Conservation (phyloP, 768 basidiomycete species). For the Cytidiella melzeri region DNA sequence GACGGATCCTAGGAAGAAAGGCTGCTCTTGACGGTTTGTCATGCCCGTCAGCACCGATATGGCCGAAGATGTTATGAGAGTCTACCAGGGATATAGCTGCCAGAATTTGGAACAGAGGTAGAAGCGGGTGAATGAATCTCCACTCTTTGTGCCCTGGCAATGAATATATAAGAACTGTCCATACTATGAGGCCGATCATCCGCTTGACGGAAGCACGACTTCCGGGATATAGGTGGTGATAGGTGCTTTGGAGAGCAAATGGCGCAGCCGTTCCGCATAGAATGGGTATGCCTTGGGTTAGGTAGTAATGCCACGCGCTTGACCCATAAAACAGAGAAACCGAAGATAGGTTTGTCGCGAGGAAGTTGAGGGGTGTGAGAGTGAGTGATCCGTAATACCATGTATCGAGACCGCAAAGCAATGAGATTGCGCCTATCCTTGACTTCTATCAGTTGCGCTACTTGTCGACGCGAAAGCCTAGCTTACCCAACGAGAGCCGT, state of each 20-base stretch:
- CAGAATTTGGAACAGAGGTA: conserved; percentile 79
- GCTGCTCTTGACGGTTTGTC: not conserved
- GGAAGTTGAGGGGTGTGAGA: conserved; percentile 78
- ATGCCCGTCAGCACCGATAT: no score
- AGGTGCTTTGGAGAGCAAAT: conserved; percentile 60
- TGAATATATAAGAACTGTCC: conserved; percentile 70
- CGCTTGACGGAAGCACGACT: conserved; percentile 23
- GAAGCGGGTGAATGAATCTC: conserved; percentile 89
- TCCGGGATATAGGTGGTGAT: conserved; percentile 23
- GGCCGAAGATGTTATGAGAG: conserved; percentile 21
- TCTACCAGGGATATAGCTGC: conserved; percentile 68
- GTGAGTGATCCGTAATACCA: conserved; percentile 60
- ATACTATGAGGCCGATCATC: conserved; percentile 46
- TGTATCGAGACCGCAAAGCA: conserved; percentile 47
- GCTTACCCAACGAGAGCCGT: conserved; percentile 39
- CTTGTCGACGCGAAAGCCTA: not conserved
- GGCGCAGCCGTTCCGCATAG: conserved; percentile 70
- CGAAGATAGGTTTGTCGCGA: conserved; percentile 73
- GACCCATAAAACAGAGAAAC: conserved; percentile 92
- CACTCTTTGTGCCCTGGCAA: conserved; percentile 92
- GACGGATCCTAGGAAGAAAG: conserved; percentile 26
- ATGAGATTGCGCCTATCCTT: conserved; percentile 8
- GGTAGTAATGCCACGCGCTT: conserved; percentile 84
- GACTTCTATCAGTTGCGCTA: no score
- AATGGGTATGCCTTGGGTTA: conserved; percentile 81